Evolutionary conservation across 257 asterid genomes (phyloP), one percentile per base, ranked within the genome.

Genomic region (Coffea eugenioides): DNA sequence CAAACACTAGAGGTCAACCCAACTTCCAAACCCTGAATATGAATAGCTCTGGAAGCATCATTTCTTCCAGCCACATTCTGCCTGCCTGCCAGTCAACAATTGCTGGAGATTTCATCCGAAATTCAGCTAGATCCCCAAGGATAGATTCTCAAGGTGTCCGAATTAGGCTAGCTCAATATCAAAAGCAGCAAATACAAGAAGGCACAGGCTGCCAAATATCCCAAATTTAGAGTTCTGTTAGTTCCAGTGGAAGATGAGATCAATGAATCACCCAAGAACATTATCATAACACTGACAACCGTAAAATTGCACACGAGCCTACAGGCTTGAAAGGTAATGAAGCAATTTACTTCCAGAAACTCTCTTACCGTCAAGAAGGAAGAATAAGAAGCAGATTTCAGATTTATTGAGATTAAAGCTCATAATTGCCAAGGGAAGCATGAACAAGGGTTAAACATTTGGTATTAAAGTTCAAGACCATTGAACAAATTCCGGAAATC

Each of bases 111-210:
- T 36, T 61, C 62, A 5, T 3, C 34, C 6, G 13, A 8, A 4
- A 8, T 43, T 14, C 64, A 48, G 18, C 51, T 66, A 34, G 27
- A 65, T 20, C 34, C 20, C 27, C 46, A 49, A 39, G 25, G 20
- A 27, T 36, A 27, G 61, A 66, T 36, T 36, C 52, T 36, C 81
- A 54, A 77, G 81, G n/a, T 13, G 48, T 39, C 62, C 34, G 5
- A 52, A 77, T 56, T 31, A 43, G 21, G 81, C 75, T 31, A 69
- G 56, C 68, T 68, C 46, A 27, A 43, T 64, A 72, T n/a, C 73
- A 20, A 46, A 36, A 34, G 74, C 52, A 68, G 68, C 54, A 23
- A 51, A 54, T 68, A 67, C 56, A 34, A 67, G 68, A 51, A 23
- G 39, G 34, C 15, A 13, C 67, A 11, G 45, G 52, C 18, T 49